Percentiles rank a stretch among this genome's conserved stretches.
Conservation (phyloP, 441 rosid species). For the Pelargonium fulgidum region DNA sequence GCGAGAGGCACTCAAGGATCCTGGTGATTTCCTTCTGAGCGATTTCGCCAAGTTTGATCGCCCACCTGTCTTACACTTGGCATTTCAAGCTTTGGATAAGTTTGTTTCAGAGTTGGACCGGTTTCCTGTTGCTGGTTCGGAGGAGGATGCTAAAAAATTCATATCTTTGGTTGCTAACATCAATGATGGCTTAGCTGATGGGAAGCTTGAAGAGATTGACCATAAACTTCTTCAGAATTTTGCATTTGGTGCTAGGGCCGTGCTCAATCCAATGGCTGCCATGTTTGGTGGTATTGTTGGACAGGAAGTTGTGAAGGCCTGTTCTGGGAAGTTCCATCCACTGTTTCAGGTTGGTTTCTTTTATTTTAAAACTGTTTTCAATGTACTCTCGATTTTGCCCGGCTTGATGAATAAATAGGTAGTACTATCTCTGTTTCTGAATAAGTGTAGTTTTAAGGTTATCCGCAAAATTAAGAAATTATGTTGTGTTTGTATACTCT, state of each 20-base stretch:
- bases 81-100: conserved; percentile 78
- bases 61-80: conserved; percentile 75
- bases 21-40: conserved; percentile 80
- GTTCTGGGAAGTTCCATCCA: conserved; percentile 93
- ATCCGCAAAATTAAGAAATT: too few species aligned
- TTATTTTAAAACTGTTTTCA: background rate
- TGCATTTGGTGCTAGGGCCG: conserved; percentile 87
- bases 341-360: conserved; percentile 54
- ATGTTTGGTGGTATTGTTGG: conserved; percentile 96
- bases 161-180: conserved; percentile 44
- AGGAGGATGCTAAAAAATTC: conserved; percentile 68
- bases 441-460: too few species aligned
- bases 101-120: conserved; percentile 51
- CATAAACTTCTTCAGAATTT: conserved; percentile 59
- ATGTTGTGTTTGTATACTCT: too few species aligned
- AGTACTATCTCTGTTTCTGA: too few species aligned
- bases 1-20: conserved; percentile 70
- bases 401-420: background rate
- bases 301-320: conserved; percentile 93
- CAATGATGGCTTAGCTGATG: conserved; percentile 52
- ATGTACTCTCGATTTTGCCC: background rate
- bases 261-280: conserved; percentile 90
- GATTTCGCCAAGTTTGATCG: conserved; percentile 87
- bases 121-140: conserved; percentile 79
- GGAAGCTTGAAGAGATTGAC: conserved; percentile 54